phyloP scores from a whole-genome alignment of 805 yeast genomes.

The Metschnikowia picachoensis region DNA sequence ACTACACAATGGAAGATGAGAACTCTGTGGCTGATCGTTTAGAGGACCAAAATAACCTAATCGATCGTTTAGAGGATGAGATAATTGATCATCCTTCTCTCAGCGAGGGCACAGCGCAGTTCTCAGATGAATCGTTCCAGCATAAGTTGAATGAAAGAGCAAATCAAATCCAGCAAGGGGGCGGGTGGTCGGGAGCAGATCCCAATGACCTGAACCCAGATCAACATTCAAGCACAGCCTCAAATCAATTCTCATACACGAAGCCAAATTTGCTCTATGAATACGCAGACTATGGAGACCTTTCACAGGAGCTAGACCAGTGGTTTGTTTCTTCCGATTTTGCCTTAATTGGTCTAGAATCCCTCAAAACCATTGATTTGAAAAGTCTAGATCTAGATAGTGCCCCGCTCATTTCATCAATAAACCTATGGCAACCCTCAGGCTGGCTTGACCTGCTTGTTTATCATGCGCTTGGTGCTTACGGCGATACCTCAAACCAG shows the following conservation, averaged over 20 bases:
- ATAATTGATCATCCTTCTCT: slow-evolving; percentile 43
- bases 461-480: slow-evolving; percentile 16
- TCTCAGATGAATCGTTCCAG: slow-evolving; percentile 40
- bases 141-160: slow-evolving; percentile 40
- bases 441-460: slow-evolving; percentile 7
- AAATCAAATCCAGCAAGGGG: slow-evolving; percentile 28
- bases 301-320: slow-evolving; percentile 31
- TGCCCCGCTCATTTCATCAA: background rate
- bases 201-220: slow-evolving; percentile 6
- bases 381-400: background rate
- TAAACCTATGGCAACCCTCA: slow-evolving; percentile 5
- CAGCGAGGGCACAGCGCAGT: slow-evolving; percentile 24
- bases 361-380: background rate
- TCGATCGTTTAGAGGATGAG: slow-evolving; percentile 46
- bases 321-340: slow-evolving; percentile 39
- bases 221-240: slow-evolving; percentile 5
- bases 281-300: slow-evolving; percentile 24
- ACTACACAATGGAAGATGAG: slow-evolving; percentile 5
- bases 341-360: slow-evolving; percentile 5
- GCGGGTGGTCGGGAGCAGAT: slow-evolving; percentile 13
- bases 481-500: background rate
- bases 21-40: slow-evolving; percentile 2
- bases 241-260: slow-evolving; percentile 27
- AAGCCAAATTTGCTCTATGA: slow-evolving; percentile 30
- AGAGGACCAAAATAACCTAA: slow-evolving; percentile 29